Percentiles rank a stretch among this genome's conserved stretches.
These are phyloP conservation scores for Kodamaea arcana DNA, from an alignment of 1,139 yeast genomes.

Conservation along the genomic window DNA sequence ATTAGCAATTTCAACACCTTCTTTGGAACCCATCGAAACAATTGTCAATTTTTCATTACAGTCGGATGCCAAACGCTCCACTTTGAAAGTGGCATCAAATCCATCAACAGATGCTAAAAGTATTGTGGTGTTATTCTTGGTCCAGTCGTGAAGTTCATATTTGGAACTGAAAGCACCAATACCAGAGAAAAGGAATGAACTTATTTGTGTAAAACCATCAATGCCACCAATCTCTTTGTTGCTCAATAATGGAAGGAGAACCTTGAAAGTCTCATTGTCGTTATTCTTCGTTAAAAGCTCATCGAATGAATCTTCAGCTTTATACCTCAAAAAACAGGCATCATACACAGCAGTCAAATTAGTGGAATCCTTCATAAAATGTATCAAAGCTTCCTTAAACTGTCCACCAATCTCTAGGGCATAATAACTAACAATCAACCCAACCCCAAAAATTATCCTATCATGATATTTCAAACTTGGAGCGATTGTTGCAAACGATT, in stretches of 20 bases:
- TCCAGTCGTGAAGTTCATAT: slow-evolving; percentile 25
- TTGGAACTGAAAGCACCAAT: slow-evolving; percentile 22
- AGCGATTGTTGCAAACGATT: slow-evolving; percentile 43
- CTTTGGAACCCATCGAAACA: slow-evolving; percentile 75
- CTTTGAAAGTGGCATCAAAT: slow-evolving; percentile 59
- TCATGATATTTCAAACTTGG: slow-evolving; percentile 51
- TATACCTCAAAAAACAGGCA: slow-evolving; percentile 9
- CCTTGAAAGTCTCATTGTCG: slow-evolving; percentile 18
- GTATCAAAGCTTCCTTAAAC: slow-evolving; percentile 13
- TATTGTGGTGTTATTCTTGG: slow-evolving; percentile 29
- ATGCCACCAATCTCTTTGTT: slow-evolving; percentile 10
- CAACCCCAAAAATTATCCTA: slow-evolving; percentile 40
- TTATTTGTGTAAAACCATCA: slow-evolving; percentile 13
- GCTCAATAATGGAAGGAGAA: slow-evolving; percentile 12
- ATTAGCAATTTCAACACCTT: slow-evolving; percentile 57
- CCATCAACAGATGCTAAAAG: slow-evolving; percentile 60
- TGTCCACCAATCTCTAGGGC: slow-evolving; percentile 23
- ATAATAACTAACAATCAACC: slow-evolving; percentile 30
- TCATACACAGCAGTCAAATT: slow-evolving; percentile 6
- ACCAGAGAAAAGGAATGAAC: slow-evolving; percentile 23
- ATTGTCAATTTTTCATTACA: slow-evolving; percentile 26
- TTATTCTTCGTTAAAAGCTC: slow-evolving; percentile 10
- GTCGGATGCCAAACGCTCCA: slow-evolving; percentile 42
- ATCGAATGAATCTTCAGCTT: slow-evolving; percentile 5
- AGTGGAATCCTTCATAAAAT: background rate